A percentile compares a stretch with the other conserved stretches of the same genome.
phyloP scores from a whole-genome alignment of 768 basidiomycete species.

The Tephrocybe sp. region DNA sequence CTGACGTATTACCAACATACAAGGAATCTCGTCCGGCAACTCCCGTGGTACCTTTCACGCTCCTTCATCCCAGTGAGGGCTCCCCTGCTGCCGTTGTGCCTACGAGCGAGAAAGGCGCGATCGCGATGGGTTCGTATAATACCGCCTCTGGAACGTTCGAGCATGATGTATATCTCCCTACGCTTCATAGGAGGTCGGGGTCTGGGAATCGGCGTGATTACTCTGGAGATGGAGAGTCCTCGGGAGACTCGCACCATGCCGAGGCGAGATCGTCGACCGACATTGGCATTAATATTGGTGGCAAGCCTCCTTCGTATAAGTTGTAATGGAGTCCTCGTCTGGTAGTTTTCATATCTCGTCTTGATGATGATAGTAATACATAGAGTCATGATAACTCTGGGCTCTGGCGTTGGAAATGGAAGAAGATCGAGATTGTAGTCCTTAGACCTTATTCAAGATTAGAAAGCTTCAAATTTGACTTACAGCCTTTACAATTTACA shows the following conservation, averaged over 20 bases:
- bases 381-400: too few relatives aligned
- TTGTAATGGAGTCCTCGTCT: background rate
- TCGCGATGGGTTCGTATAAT: too few relatives aligned
- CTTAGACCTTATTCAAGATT: too few relatives aligned
- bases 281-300: too few relatives aligned
- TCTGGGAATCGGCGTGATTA: background rate
- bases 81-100: background rate
- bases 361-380: background rate
- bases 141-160: background rate
- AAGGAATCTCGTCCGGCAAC: background rate
- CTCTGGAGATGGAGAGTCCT: background rate
- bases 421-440: too few relatives aligned
- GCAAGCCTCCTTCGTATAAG: background rate
- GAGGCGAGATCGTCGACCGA: background rate
- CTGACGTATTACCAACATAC: too few relatives aligned
- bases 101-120: background rate
- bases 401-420: too few relatives aligned
- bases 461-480: too few relatives aligned
- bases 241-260: background rate
- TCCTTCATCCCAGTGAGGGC: background rate
- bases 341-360: background rate
- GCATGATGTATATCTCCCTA: background rate
- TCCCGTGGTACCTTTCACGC: background rate
- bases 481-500: too few relatives aligned
- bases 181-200: slow-evolving; percentile 5